These are phyloP conservation scores for Candida dubliniensis DNA, from an alignment of 1,139 yeast species.

Conservation along the genomic window DNA sequence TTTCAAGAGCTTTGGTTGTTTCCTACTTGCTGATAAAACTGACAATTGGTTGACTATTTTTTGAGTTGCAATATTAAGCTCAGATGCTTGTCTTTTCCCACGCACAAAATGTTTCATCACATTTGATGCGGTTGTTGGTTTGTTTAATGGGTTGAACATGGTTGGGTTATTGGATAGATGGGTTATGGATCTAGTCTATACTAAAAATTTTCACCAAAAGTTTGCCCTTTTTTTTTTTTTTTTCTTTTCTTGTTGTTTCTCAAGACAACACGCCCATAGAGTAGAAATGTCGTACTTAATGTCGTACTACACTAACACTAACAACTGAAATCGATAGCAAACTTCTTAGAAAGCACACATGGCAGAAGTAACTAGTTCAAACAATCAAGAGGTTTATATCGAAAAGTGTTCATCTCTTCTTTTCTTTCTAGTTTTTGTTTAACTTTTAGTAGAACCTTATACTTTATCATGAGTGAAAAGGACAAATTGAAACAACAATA, in stretches of 20 bases:
- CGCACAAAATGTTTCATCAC: conserved; percentile 27
- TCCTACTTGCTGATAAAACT: conserved; percentile 81
- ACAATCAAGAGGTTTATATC: too few species aligned
- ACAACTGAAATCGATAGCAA: not conserved
- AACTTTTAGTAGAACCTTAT: not conserved
- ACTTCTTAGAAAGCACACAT: not conserved
- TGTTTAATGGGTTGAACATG: conserved; percentile 4
- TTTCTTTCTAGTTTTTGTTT: not conserved
- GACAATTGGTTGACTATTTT: conserved; percentile 74
- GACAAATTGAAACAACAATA: conserved; percentile 10
- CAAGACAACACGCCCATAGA: not conserved
- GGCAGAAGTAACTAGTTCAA: not conserved
- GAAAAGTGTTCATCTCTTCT: too few species aligned
- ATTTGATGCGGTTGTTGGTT: conserved; percentile 1
- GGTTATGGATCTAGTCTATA: not conserved
- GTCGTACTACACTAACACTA: not conserved
- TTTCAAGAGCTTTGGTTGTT: conserved; percentile 79
- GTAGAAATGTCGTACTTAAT: not conserved
- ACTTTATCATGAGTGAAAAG: conserved; percentile 9
- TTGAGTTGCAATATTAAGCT: conserved; percentile 59
- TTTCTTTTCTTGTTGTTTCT: not conserved
- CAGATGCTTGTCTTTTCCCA: conserved; percentile 34
- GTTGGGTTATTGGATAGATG: not conserved
- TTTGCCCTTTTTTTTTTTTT: not conserved
- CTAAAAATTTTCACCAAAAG: conserved; percentile 9